Evolutionary conservation across 2,329 filamentous ascomycete genomes (phyloP).

Genomic region (Colletotrichum filicis): DNA sequence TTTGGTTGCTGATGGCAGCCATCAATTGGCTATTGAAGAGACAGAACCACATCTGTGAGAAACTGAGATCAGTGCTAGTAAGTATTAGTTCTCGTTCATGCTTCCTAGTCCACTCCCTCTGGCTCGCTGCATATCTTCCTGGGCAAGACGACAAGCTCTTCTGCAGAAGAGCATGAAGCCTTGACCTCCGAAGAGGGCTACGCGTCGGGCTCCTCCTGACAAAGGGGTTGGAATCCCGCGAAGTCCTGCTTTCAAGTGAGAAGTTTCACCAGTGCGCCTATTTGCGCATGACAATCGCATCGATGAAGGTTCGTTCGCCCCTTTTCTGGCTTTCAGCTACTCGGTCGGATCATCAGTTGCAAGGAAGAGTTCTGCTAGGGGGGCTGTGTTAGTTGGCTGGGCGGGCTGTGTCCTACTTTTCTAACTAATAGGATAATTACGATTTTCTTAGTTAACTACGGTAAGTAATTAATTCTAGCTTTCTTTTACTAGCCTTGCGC

Average conservation of each 20-base stretch:
- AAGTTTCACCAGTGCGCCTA: not conserved
- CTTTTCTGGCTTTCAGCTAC: not conserved
- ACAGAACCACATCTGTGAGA: too few species aligned
- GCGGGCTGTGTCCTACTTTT: too few species aligned
- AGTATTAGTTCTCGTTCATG: too few species aligned
- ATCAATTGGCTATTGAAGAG: not conserved
- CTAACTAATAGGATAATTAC: too few species aligned
- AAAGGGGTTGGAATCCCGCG: not conserved
- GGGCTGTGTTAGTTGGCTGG: too few species aligned
- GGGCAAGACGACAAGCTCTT: not conserved
- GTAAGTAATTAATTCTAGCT: too few species aligned
- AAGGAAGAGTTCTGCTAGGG: too few species aligned
- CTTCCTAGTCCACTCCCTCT: too few species aligned
- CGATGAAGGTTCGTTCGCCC: not conserved
- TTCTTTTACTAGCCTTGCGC: too few species aligned
- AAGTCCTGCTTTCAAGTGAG: not conserved
- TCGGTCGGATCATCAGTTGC: not conserved
- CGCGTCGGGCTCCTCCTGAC: not conserved
- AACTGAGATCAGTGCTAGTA: not conserved
- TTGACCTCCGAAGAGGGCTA: not conserved
- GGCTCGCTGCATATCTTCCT: not conserved
- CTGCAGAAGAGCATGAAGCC: not conserved
- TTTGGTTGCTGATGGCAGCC: not conserved
- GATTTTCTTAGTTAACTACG: too few species aligned
- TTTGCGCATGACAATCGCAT: not conserved